Base-by-base conservation (phyloP, 306 rosid species). In the Inga oerstediana region DNA sequence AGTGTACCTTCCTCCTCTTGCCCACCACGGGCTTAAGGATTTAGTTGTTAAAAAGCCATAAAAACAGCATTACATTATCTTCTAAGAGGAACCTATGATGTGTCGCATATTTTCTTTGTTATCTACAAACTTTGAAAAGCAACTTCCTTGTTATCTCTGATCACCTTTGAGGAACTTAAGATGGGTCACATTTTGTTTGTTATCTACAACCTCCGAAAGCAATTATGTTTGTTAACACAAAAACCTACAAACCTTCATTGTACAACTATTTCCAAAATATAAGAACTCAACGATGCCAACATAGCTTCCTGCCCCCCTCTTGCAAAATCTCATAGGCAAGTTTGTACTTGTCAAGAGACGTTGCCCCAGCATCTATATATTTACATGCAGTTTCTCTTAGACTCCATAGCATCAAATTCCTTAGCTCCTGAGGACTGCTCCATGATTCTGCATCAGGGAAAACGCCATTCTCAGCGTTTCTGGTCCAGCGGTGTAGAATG, bases 331-430 rank as follows among this genome's bases (percentile, higher is more conserved):
- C 99, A 43, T 89, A 91, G 72, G 99, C 99, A 81, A 96, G 92
- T 84, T 88, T 96, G 88, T 90, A 93, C 87, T 93, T 93, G 82
- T 92, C 99, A 45, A 91, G 88, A 45, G 98, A 96, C 66, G 93
- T 56, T 81, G 94, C 88, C 65, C 99, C 99, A 12, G 98, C 98
- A 61, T 93, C 98, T 80, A 96, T 72, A 85, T 92, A 96, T 88
- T 91, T 94, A 77, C 92, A 87, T 51, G 99, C 98, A 71, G 97
- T 89, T 86, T 96, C 99, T 83, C 99, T 93, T 68, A 96, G 88
- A 89, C 98, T 93, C 99, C 99, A 96, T 20, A 91, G 81, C 98
- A 96, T 93, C 90, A 91, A 85, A 49, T 88, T 86, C 85, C 87
- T 91, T 30, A 91, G 89, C 84, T 96, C 98, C 87, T 86, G 93